Base-by-base conservation (phyloP, 2,329 filamentous ascomycete species). In the Alternaria postmessia region DNA sequence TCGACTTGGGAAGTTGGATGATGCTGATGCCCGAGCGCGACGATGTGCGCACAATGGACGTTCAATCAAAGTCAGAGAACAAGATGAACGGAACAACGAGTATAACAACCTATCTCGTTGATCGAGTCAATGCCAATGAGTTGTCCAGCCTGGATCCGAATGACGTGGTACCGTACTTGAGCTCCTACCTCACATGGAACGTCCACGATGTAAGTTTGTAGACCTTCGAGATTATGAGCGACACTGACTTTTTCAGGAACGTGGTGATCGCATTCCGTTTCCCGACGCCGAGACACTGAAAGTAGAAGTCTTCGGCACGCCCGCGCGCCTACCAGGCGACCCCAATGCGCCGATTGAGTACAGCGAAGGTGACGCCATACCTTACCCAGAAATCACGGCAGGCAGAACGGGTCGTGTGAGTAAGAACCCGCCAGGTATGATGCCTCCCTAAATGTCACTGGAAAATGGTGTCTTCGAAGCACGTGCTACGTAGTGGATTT, bases 101-200 rank as follows among this genome's bases (percentile, higher is more conserved):
- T 34, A 54, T 78, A 52, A 78, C 75, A 1, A 49, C 62, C 1
- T 65, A 61, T 44, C 65, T 78, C 11, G 28, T 76, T 5, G 72
- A 73, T 38, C 62, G 61, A 5, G 55, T 76, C 7, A 57, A 62
- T 2, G 64, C 58, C 0, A 67, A 68, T 1, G 57, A 58, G 9
- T 39, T 77, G 32, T 54, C 52, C 18, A 71, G 65, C 26, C 56
- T 77, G 20, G 60, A 70, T 7, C 18, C 61, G 3, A 46, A 44
- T 0, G 65, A 66, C 24, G 73, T 77, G 5, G 63, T 75, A 20
- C 67, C 70, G 2, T 78, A 68, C 36, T 51, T 78, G 47, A 70
- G 49, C 24, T 54, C 66, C 3, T 69, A 60, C 11, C 54, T 78
- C 57, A 67, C 57, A 5, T 78, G 75, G 76, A 68, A 67, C 26